Evolutionary conservation across 495 filamentous ascomycete genomes (phyloP).

Genomic region (Hypoxylon lenormandii): DNA sequence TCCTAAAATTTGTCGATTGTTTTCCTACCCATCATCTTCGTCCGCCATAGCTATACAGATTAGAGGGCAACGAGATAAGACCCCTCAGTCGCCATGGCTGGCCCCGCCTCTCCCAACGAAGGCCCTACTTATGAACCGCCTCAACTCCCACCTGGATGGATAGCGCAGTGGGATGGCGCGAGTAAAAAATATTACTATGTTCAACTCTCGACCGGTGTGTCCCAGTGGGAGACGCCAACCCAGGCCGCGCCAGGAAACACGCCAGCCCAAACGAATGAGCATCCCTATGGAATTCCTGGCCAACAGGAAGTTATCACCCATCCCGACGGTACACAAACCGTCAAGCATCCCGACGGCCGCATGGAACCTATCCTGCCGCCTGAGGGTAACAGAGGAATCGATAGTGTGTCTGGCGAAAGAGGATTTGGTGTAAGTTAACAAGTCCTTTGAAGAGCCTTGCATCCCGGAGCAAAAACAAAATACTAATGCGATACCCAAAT

Average conservation of each 20-base stretch:
- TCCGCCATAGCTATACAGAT: constrained; percentile 17
- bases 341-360: constrained; percentile 62
- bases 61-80: constrained; percentile 36
- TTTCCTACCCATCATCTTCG: constrained; percentile 16
- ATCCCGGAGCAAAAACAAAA: constrained; percentile 10
- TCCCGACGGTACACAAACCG: constrained; percentile 64
- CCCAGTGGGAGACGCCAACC: constrained; percentile 82
- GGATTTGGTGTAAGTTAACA: constrained; percentile 59
- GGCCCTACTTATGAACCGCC: constrained; percentile 78
- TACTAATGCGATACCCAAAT: constrained; percentile 18
- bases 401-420: constrained; percentile 56
- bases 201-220: constrained; percentile 77
- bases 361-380: constrained; percentile 61
- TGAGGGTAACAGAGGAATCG: constrained; percentile 54
- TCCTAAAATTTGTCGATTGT: constrained; percentile 18
- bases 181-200: constrained; percentile 84
- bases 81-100: constrained; percentile 58
- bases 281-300: constrained; percentile 65
- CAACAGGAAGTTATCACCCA: constrained; percentile 63
- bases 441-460: neutral
- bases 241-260: constrained; percentile 68
- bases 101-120: constrained; percentile 69
- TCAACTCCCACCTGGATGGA: constrained; percentile 78
- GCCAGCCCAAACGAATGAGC: constrained; percentile 59
- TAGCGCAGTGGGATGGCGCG: constrained; percentile 83